A percentile compares a stretch with the other conserved stretches of the same genome.
Conservation (phyloP, 2,329 filamentous ascomycete species). For the Aureobasidium vineae region DNA sequence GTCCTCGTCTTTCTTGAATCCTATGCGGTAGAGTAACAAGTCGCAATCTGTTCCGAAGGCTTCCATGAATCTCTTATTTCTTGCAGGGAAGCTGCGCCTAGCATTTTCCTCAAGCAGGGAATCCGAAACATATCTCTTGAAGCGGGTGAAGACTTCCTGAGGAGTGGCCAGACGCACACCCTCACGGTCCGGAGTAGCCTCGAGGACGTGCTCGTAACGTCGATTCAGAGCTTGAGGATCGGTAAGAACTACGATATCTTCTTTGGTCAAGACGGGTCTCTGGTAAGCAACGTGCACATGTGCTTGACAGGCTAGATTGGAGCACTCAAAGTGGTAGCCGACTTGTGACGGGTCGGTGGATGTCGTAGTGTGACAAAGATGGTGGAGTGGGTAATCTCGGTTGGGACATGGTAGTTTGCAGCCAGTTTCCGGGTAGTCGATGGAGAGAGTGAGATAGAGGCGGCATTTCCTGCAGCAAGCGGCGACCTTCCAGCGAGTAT, state of each 20-base stretch:
- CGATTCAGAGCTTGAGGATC: constrained; percentile 53
- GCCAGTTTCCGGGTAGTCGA: constrained; percentile 50
- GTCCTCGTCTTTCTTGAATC: constrained; percentile 49
- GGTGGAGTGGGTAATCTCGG: constrained; percentile 58
- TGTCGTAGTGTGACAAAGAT: constrained; percentile 45
- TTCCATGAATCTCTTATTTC: constrained; percentile 64
- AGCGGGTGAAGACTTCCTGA: constrained; percentile 55
- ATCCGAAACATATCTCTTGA: constrained; percentile 61
- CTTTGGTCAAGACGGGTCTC: constrained; percentile 52
- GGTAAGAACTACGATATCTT: constrained; percentile 53
- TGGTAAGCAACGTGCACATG: constrained; percentile 53
- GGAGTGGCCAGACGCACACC: constrained; percentile 53
- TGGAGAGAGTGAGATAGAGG: constrained; percentile 59
- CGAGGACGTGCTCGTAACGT: constrained; percentile 55
- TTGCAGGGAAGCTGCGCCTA: constrained; percentile 55
- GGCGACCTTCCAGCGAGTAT: constrained; percentile 56
- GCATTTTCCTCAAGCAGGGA: constrained; percentile 52
- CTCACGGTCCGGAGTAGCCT: constrained; percentile 54
- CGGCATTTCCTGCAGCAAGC: constrained; percentile 62
- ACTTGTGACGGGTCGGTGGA: constrained; percentile 34
- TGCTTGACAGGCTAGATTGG: constrained; percentile 56
- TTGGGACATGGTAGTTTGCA: constrained; percentile 47
- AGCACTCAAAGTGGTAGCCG: constrained; percentile 56
- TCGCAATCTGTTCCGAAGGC: constrained; percentile 63
- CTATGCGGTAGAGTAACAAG: constrained; percentile 57